Base-by-base conservation (phyloP, 2,329 filamentous ascomycete genomes). In the Pezicula carpinea region DNA sequence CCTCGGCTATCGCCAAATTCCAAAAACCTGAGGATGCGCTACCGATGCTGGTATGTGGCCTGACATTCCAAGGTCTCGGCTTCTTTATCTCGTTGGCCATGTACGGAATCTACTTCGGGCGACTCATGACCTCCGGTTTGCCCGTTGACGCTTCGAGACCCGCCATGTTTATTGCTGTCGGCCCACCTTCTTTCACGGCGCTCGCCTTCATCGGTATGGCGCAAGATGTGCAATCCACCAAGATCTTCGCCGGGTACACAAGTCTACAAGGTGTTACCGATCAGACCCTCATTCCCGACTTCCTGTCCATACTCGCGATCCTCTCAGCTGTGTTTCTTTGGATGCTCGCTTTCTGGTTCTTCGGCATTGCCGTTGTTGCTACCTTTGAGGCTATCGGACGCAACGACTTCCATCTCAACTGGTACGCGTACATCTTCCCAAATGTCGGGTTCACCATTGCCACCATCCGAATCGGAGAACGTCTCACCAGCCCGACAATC, bases 111-210 rank as follows among this genome's bases (percentile, higher is more conserved):
- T 87, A 86, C 72, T 78, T 87, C 48, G 82, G 80, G 34, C 76
- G 85, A 6, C 70, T 88, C 26, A 84, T 89, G 34, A 53, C 50
- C 5, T 46, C 52, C 59, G 78, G 83, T 1, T 72, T 87, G 14
- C 83, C 84, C 0, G 66, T 72, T 53, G 71, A 77, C 8, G 79
- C 85, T 57, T 80, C 85, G 53, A 71, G 84, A 40, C 81, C 84
- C 0, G 84, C 79, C 1, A 76, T 89, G 60, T 88, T 86, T 69
- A 87, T 89, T 70, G 83, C 81, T 48, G 84, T 87, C 13, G 85
- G 85, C 0, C 83, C 85, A 1, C 83, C 84, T 0, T 75, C 81
- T 1, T 89, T 87, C 68, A 88, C 84, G 1, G 79, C 79, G 2
- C 69, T 87, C n/a, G 83, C 84, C 0, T 71, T 88, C 45, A 79